Percentiles rank a stretch among this genome's conserved stretches.
phyloP scores from a whole-genome alignment of 805 yeast species.

The Ogataea nitratoaversa region DNA sequence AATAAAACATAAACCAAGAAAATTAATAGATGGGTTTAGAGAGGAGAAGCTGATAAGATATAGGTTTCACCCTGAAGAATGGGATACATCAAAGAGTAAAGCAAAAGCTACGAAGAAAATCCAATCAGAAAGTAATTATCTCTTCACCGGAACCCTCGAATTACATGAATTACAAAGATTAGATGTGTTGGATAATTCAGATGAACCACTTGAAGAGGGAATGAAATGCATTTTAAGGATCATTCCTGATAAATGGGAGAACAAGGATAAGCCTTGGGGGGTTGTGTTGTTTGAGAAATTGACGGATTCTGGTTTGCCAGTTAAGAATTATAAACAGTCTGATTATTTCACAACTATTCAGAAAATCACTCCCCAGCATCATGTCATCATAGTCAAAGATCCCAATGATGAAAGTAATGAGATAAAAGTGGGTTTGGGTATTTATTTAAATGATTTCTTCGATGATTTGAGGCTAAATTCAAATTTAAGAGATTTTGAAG shows the following conservation, averaged over 20 bases:
- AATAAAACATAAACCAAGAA: constrained; percentile 1
- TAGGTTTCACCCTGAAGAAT: constrained; percentile 13
- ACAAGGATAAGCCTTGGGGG: constrained; percentile 15
- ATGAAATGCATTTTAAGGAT: constrained; percentile 15
- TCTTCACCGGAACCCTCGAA: constrained; percentile 22
- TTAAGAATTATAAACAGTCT: constrained; percentile 11
- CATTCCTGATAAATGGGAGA: constrained; percentile 1
- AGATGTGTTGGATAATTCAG: constrained; percentile 12
- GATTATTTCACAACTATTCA: constrained; percentile 21
- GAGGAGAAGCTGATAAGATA: constrained; percentile 13
- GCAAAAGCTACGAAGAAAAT: constrained; percentile 2
- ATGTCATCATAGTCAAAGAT: constrained; percentile 16
- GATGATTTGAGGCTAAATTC: constrained; percentile 22
- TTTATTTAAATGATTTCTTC: constrained; percentile 23
- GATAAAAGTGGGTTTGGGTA: constrained; percentile 21
- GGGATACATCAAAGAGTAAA: constrained; percentile 16
- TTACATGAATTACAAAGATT: constrained; percentile 18
- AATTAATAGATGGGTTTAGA: constrained; percentile 4
- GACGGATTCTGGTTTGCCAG: constrained; percentile 7
- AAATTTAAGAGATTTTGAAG: constrained; percentile 16
- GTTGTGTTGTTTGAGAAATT: constrained; percentile 9
- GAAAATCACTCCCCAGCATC: constrained; percentile 18
- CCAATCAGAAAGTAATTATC: constrained; percentile 8
- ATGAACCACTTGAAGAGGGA: constrained; percentile 7
- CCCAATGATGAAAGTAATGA: constrained; percentile 7